These are phyloP conservation scores for Adansonia gregorii DNA, from an alignment of 441 rosid species.

Conservation along the genomic window DNA sequence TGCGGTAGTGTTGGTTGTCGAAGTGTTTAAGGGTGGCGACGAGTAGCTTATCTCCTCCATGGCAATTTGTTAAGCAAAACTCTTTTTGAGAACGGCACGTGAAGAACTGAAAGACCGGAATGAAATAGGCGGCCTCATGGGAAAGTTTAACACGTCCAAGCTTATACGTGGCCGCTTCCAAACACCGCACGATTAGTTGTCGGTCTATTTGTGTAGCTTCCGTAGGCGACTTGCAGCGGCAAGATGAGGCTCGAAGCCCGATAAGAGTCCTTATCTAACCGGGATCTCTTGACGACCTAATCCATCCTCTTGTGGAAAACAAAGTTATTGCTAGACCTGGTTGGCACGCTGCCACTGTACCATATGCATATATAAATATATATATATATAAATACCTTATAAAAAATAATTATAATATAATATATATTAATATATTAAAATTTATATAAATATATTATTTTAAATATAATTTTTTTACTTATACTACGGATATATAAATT, in stretches of 20 bases:
- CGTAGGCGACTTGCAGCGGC: background rate
- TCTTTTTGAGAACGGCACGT: background rate
- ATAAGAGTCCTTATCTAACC: background rate
- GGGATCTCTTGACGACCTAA: background rate
- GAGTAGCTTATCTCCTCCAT: slow-evolving; percentile 22
- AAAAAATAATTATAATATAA: no score
- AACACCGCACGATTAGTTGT: slow-evolving; percentile 1
- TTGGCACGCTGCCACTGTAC: no score
- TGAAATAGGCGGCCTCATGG: background rate
- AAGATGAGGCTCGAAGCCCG: background rate
- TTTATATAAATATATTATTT: no score
- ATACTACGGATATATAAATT: no score
- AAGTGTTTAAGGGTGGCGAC: slow-evolving; percentile 17
- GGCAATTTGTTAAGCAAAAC: background rate
- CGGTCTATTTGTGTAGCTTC: background rate
- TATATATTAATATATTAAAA: no score
- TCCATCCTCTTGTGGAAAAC: no score
- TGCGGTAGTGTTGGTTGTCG: background rate
- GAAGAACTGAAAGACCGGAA: background rate
- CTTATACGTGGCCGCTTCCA: slow-evolving; percentile 1
- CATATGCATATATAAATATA: no score
- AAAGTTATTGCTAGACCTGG: no score
- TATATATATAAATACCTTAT: no score
- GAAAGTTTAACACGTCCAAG: background rate
- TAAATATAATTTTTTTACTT: no score